phyloP scores from a whole-genome alignment of 1,139 yeast species.

The Suhomyces ambrosiae region DNA sequence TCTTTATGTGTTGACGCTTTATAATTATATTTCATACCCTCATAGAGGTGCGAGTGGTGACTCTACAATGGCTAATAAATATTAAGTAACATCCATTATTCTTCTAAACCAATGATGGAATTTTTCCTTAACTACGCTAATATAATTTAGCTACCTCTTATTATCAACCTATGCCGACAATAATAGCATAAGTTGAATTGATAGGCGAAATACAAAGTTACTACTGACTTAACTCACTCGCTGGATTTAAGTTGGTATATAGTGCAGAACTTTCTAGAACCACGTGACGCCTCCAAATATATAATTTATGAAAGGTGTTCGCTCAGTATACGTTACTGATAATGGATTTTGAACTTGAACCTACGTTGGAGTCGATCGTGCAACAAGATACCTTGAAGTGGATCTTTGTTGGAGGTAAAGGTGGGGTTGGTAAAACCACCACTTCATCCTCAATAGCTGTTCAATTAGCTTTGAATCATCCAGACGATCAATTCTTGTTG shows the following conservation, averaged over 20 bases:
- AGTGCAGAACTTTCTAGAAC: constrained; percentile 6
- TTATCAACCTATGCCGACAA: too few relatives aligned
- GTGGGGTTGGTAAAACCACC: constrained; percentile 98
- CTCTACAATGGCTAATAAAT: too few relatives aligned
- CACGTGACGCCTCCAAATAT: constrained; percentile 7
- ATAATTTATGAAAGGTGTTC: neutral
- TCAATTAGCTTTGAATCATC: constrained; percentile 81
- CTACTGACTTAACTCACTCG: too few relatives aligned
- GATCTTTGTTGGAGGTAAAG: constrained; percentile 99
- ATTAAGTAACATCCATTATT: too few relatives aligned
- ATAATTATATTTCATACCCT: too few relatives aligned
- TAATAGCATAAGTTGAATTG: too few relatives aligned
- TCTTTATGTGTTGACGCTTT: too few relatives aligned
- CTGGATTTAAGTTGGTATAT: neutral
- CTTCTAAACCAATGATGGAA: too few relatives aligned
- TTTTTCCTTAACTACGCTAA: too few relatives aligned
- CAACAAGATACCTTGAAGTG: constrained; percentile 77
- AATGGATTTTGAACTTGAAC: constrained; percentile 59
- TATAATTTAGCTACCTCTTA: too few relatives aligned
- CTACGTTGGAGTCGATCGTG: constrained; percentile 66
- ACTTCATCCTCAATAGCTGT: constrained; percentile 95
- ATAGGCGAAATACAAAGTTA: too few relatives aligned
- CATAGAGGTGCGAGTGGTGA: too few relatives aligned
- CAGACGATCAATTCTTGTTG: constrained; percentile 76
- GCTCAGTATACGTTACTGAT: neutral